Base-by-base conservation (phyloP, 2,329 filamentous ascomycete species). In the Aspergillus calidoustus region DNA sequence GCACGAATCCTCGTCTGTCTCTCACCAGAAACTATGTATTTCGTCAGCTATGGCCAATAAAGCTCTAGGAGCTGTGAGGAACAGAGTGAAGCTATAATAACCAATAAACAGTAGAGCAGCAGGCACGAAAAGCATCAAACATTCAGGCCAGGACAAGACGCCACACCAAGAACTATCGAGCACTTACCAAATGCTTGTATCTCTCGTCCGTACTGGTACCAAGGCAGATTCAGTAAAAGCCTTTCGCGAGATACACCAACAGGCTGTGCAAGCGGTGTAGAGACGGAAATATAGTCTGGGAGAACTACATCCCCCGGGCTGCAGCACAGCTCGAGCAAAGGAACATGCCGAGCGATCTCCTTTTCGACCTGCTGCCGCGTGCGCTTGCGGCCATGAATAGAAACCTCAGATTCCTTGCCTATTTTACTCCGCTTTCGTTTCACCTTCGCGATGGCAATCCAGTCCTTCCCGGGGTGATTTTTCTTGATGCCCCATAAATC, bases 311-410 rank as follows among this genome's bases (percentile, higher is more conserved):
- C 15, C 5, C 30, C 54, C 9, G 54, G 15, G 4, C 11, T 28
- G 43, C 17, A 34, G 23, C 44, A 31, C 4, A 49, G 25, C 46
- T 41, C 38, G 19, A 17, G 43, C 44, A 28, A 49, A 23, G 30
- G 47, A 51, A 51, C 46, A 23, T 58, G 55, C 15, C 55, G 55
- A 7, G 55, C 55, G 22, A 58, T 58, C 19, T 58, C 55, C 28
- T 58, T 58, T n/a, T 58, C 34, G 19, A 44, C 13, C 23, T 51
- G n/a, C 44, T 17, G 5, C 19, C 6, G 1, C 3, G 31, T 44
- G 6, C n/a, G 30, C 15, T 43, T 58, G 19, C 55, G 55, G 3
- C 11, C 2, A 28, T 17, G 28, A 19, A 51, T 34, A n/a, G 30
- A n/a, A 2, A 51, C 25, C 30, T 51, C 28, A 28, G 13, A 31